These are phyloP conservation scores for Chytriomyces sp. DNA, from an alignment of 192 early-diverging fungal species.

Conservation along the genomic window DNA sequence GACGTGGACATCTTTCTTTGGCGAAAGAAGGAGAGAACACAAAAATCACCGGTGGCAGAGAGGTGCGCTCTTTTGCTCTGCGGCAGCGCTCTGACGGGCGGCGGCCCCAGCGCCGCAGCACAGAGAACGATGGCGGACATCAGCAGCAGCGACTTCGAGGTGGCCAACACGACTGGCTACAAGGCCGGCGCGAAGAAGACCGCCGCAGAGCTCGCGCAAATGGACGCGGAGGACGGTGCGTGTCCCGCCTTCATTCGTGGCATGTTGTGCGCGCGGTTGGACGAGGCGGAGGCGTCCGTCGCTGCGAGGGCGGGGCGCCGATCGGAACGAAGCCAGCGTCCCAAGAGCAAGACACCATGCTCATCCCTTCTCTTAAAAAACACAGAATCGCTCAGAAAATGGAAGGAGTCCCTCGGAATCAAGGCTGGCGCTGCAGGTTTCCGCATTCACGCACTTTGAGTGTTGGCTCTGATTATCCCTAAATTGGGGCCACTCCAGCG, in stretches of 20 bases:
- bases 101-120: background rate
- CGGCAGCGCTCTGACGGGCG: background rate
- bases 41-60: no score
- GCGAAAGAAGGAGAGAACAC: no score
- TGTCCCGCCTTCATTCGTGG: background rate
- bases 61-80: no score
- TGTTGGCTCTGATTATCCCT: background rate
- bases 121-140: background rate
- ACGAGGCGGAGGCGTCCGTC: no score
- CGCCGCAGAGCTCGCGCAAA: constrained; percentile 74
- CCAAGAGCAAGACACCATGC: background rate
- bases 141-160: constrained; percentile 67
- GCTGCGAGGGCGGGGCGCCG: no score
- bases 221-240: constrained; percentile 82
- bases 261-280: no score
- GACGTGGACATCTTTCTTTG: no score
- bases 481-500: background rate
- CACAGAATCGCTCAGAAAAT: constrained; percentile 86
- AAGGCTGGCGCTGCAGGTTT: constrained; percentile 42
- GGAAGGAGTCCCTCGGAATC: constrained; percentile 95
- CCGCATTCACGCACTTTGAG: background rate
- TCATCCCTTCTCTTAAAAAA: background rate
- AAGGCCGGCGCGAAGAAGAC: constrained; percentile 93
- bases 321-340: no score
- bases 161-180: constrained; percentile 78